Percentiles rank a stretch among this genome's conserved stretches.
These are phyloP conservation scores for Ettlia oleoabundans DNA, from an alignment of 139 green algal species.

Conservation along the genomic window DNA sequence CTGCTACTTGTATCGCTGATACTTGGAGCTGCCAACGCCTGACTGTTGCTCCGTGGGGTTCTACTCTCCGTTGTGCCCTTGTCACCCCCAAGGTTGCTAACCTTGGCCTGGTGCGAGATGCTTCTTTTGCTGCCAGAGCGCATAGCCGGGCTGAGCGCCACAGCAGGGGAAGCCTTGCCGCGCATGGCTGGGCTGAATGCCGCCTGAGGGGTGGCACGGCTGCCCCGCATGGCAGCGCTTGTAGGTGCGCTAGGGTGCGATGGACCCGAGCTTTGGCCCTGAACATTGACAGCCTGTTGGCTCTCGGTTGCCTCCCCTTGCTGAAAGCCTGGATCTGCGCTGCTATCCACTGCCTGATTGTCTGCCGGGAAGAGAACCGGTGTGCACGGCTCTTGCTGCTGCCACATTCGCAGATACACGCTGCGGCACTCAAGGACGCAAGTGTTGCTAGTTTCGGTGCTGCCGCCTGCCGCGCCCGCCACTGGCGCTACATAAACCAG, in stretches of 20 bases:
- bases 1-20: too few species aligned
- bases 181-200: slow-evolving; percentile 17
- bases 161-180: neutral
- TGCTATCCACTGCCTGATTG: neutral
- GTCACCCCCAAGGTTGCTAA: neutral
- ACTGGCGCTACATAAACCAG: slow-evolving; percentile 19
- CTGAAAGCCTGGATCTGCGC: neutral
- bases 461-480: neutral
- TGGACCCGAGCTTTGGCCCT: too few species aligned
- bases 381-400: neutral
- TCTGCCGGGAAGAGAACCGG: neutral
- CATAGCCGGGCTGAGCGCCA: slow-evolving; percentile 24
- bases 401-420: slow-evolving; percentile 32
- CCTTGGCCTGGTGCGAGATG: neutral
- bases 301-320: neutral
- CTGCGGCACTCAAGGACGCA: neutral
- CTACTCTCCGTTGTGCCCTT: neutral
- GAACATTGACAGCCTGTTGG: too few species aligned
- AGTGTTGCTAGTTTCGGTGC: neutral
- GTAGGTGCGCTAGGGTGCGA: too few species aligned
- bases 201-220: neutral
- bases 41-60: neutral
- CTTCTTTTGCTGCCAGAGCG: neutral
- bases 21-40: too few species aligned
- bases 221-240: slow-evolving; percentile 17